A percentile compares a stretch with the other conserved stretches of the same genome.
Conservation (phyloP, 441 rosid genomes). For the Gossypium lobatum region DNA sequence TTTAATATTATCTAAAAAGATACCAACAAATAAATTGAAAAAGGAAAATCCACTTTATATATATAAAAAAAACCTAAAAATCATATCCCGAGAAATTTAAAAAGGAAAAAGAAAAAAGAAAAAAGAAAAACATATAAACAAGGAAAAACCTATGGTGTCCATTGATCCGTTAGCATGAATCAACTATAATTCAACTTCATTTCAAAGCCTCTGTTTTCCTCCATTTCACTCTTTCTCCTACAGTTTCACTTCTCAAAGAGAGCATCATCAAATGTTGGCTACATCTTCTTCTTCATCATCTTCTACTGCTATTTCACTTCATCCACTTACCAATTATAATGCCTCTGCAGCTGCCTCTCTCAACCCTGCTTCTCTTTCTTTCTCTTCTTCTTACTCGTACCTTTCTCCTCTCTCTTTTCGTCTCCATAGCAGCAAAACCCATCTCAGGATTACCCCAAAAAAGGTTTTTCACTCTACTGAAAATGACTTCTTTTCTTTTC, state of each 20-base stretch:
- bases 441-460: slow-evolving; percentile 20
- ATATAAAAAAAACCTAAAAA: neutral
- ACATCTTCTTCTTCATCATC: neutral
- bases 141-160: slow-evolving; percentile 29
- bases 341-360: slow-evolving; percentile 20
- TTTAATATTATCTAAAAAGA: neutral
- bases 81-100: neutral
- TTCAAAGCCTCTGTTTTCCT: neutral
- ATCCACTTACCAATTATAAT: slow-evolving; percentile 18
- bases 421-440: slow-evolving; percentile 13
- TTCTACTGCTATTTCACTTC: slow-evolving; percentile 18
- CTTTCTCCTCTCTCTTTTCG: slow-evolving; percentile 22
- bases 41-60: neutral
- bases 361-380: slow-evolving; percentile 16
- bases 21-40: neutral
- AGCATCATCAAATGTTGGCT: slow-evolving; percentile 18
- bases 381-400: slow-evolving; percentile 11
- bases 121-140: neutral
- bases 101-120: too few relatives aligned
- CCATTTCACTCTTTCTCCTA: neutral
- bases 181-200: neutral
- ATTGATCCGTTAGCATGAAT: slow-evolving; percentile 23
- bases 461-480: slow-evolving; percentile 24
- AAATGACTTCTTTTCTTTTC: neutral
- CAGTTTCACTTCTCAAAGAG: neutral